Base-by-base conservation (phyloP, 1,284 basidiomycete genomes). In the Boletus hoseneyae region DNA sequence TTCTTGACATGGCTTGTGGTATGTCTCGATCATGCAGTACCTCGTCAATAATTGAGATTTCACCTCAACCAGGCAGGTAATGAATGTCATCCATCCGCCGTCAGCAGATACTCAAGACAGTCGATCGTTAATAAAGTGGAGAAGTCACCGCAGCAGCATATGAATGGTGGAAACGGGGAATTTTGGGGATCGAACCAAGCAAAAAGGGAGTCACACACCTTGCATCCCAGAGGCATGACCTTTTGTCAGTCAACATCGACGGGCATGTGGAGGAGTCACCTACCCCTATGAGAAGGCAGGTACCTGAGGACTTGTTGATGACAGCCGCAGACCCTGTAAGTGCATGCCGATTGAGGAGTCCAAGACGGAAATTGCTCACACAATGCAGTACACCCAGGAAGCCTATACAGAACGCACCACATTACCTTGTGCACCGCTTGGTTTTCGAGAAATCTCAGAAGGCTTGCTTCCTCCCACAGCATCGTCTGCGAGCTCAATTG, bases 371-470 rank as follows among this genome's bases (percentile, higher is more conserved):
- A 23, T 41, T 11, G 39, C 51, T 55, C 34, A 56, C 34, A 16
- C 8, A 18, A n/a, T 35, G 19, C 36, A 82, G 79, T 81, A 73
- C 50, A 82, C 80, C 1, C 61, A 70, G 11, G 68, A 72, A 45
- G 80, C 80, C 6, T 80, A 78, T 56, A 61, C 67, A 13, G 64
- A 67, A 10, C 72, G 81, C n/a, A 80, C 78, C 2, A 63, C 65
- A 0, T 62, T 75, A 9, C 61, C 69, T 10, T 82, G 80, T 51
- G 70, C 77, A 29, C 62, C 74, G 7, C 65, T 81, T 5, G 76
- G 76, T 0, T 84, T 83, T 63, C 62, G 67, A 19, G 78, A 82
- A 35, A 72, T 84, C 36, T 74, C 79, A 1, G 68, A 73, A 21
- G 80, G 78, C 3, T 53, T 60, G 10, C 56, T 82, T 15, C 78